Evolutionary conservation across 805 yeast species (phyloP).

Genomic region (Saturnispora gosingensis): DNA sequence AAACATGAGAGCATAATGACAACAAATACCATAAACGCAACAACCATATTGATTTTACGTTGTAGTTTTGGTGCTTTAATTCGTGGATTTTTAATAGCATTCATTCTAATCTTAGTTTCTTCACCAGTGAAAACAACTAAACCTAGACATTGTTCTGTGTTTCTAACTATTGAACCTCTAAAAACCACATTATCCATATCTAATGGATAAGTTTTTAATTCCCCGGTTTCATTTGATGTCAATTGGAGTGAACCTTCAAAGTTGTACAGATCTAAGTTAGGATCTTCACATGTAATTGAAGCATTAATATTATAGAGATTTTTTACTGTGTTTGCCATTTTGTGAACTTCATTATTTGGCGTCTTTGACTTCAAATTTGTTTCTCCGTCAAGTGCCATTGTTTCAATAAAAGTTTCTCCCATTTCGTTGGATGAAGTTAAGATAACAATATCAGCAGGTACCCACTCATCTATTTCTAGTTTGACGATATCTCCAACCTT

Average conservation of each 20-base stretch:
- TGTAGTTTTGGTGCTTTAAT: conserved; percentile 92
- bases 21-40: conserved; percentile 76
- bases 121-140: conserved; percentile 89
- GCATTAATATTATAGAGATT: conserved; percentile 43
- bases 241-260: conserved; percentile 69
- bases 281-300: conserved; percentile 71
- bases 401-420: conserved; percentile 67
- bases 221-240: conserved; percentile 17
- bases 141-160: conserved; percentile 68
- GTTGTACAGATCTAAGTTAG: conserved; percentile 82
- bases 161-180: conserved; percentile 83
- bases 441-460: conserved; percentile 84
- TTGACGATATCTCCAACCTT: conserved; percentile 81
- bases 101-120: conserved; percentile 93
- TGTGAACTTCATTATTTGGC: conserved; percentile 58
- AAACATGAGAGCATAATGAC: conserved; percentile 69
- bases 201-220: conserved; percentile 43
- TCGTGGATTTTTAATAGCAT: conserved; percentile 81
- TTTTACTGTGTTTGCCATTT: conserved; percentile 38
- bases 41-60: conserved; percentile 70
- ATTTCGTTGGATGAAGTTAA: conserved; percentile 61
- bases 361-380: conserved; percentile 74
- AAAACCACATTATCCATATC: conserved; percentile 79
- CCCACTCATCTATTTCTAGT: conserved; percentile 74
- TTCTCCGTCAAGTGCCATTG: conserved; percentile 98